Evolutionary conservation across 2,329 filamentous ascomycete species (phyloP), one percentile per base, ranked within the genome.

Genomic region (Beauveria bassiana): DNA sequence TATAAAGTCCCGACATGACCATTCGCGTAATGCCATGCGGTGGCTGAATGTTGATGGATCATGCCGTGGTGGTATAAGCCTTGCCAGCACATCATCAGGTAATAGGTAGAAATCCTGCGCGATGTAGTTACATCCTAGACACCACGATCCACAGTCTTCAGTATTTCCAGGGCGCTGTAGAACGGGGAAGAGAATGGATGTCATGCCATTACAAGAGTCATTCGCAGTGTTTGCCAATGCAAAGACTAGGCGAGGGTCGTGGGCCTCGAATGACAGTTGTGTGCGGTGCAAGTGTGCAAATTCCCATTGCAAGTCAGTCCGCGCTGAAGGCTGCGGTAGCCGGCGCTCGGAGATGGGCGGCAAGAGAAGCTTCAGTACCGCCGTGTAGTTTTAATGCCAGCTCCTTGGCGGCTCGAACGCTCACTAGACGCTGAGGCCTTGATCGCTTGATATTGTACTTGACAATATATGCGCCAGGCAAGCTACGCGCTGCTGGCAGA

Each of bases 351-450:
- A 59, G 34, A 38, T 52, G 28, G n/a, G 46, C 38, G 2, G 31
- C n/a, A 10, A 59, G 46, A 14, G 47, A 24, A 18, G 56, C 56
- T 34, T 59, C 34, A 0, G 67, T 70, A 14, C 68, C 67, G 10
- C 68, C 68, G 46, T 72, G 68, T 20, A 69, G 59, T 12, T 65
- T 54, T 28, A 71, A 59, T 4, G 65, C 69, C 20, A 73, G 64
- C 16, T 67, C 40, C 60, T 71, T 71, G 20, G 64, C 68, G 31
- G 71, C 67, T 58, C 68, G 69, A 16, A 70, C 66, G 62, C 68
- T 70, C 28, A 72, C 68, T 20, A 72, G 63, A 9, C 62, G 65
- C n/a, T 64, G 61, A 20, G 61, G 57, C n/a, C 60, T 59, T 26
- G 63, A 57, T 16, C 64, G 64, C 20, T 63, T 51, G 28, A 64